Evolutionary conservation across 1,284 basidiomycete species (phyloP), one percentile per base, ranked within the genome.

Genomic region (Leccinum pachyderme): DNA sequence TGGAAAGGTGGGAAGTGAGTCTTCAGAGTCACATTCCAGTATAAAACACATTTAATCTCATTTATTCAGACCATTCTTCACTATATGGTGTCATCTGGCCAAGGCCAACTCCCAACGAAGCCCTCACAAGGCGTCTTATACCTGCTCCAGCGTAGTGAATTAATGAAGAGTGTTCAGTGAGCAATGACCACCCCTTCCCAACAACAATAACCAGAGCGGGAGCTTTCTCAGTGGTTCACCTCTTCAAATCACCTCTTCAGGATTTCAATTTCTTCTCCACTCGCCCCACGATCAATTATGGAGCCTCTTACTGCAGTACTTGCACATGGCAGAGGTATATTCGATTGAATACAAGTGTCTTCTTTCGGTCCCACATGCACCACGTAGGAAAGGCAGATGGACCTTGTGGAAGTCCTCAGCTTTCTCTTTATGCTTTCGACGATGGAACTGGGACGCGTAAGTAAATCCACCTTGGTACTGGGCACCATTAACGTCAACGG

Each of bases 221-320:
- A 45, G 49, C 64, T 59, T 56, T 63, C 62, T 56, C 60, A 84
- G 82, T 63, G 76, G 82, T 62, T 72, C 77, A 64, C 63, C 78
- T 69, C 76, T 86, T 53, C 87, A 88, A 61, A 99, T 99, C 72
- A 98, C 95, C 11, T 97, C 95, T 11, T 81, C 87, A 43, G 97
- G 97, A 9, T 99, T 99, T 71, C 96, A 98, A 68, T 99, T 99
- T 70, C 81, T 99, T 52, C 81, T 99, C 24, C 91, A 98, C 69
- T 89, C 96, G 44, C 90, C 97, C n/a, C 93, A 98, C 68, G 91
- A 90, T 18, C 97, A 99, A 70, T 76, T 99, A n/a, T 99, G 97
- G 97, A 91, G 94, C 68, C 78, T 99, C 41, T 76, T 99, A 52
- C 80, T 98, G 43, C 92, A 95, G 64, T 99, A 98, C 72, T 74